These are phyloP conservation scores for Sextonia rubra DNA, from an alignment of 164 flowering plant genomes.

Conservation along the genomic window DNA sequence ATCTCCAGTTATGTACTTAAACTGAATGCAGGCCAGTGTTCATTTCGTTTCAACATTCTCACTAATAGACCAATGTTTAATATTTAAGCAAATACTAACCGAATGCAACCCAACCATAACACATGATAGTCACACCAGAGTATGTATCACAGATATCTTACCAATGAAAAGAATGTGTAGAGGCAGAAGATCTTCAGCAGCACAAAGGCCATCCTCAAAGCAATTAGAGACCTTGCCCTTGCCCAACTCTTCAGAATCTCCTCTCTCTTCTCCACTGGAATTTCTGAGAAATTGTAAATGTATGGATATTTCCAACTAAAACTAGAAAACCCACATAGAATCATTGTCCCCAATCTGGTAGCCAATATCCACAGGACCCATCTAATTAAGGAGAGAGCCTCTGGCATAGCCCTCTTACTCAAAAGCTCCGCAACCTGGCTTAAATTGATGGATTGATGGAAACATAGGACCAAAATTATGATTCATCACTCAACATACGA, in stretches of 20 bases:
- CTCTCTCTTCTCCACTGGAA: conserved; percentile 12
- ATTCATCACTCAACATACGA: too few species aligned
- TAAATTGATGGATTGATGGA: background rate
- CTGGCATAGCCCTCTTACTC: conserved; percentile 3
- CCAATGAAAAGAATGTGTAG: conserved; percentile 12
- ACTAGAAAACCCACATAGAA: conserved; percentile 8
- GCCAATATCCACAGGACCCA: conserved; percentile 10
- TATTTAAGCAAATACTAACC: too few species aligned
- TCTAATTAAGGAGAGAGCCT: background rate
- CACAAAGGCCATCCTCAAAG: conserved; percentile 9
- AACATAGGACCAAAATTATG: background rate
- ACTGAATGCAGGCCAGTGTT: too few species aligned
- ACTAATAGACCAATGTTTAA: too few species aligned
- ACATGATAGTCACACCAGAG: background rate
- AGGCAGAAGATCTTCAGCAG: conserved; percentile 13
- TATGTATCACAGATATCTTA: background rate
- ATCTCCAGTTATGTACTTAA: too few species aligned
- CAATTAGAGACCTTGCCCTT: background rate
- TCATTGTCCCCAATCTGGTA: conserved; percentile 13
- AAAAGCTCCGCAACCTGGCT: conserved; percentile 13
- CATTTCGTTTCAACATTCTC: too few species aligned
- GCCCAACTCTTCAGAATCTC: conserved; percentile 11
- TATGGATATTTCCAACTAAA: conserved; percentile 11
- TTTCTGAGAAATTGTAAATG: conserved; percentile 12
- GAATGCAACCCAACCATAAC: background rate